A percentile compares a stretch with the other conserved stretches of the same genome.
Evolutionary conservation across 768 basidiomycete species (phyloP).

Genomic region (Tylopilus sp.): DNA sequence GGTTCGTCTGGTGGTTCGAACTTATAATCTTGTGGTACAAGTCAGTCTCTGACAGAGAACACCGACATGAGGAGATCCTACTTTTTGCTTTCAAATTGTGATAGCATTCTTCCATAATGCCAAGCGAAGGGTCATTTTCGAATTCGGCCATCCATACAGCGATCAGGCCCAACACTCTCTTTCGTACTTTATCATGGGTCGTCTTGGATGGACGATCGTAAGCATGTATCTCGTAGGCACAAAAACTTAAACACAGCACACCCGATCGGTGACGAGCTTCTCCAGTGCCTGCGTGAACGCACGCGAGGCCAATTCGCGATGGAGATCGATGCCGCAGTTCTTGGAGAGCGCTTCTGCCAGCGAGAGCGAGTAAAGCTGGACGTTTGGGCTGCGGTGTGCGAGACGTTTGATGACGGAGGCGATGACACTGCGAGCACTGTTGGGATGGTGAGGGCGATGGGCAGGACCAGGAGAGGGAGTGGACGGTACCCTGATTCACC

Average conservation of each 20-base stretch:
- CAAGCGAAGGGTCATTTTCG: conserved; percentile 71
- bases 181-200: conserved; percentile 88
- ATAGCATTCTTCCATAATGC: conserved; percentile 90
- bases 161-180: conserved; percentile 65
- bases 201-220: conserved; percentile 48
- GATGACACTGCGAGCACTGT: conserved; percentile 82
- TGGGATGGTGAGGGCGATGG: conserved; percentile 15
- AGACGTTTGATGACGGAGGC: conserved; percentile 86
- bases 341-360: conserved; percentile 86
- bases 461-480: background rate
- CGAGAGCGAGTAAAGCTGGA: conserved; percentile 90
- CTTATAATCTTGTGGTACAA: conserved; percentile 53
- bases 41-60: conserved; percentile 12
- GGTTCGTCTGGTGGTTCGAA: conserved; percentile 62
- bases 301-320: conserved; percentile 84
- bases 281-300: conserved; percentile 90
- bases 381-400: conserved; percentile 92
- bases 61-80: conserved; percentile 31
- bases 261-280: conserved; percentile 84
- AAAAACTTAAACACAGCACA: conserved; percentile 32
- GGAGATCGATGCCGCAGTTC: conserved; percentile 80
- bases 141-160: conserved; percentile 86
- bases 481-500: conserved; percentile 71
- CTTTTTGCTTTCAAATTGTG: conserved; percentile 80
- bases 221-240: conserved; percentile 3